Percentiles rank a stretch among this genome's conserved stretches.
Evolutionary conservation across 148 eudicot genomes (phyloP).

Genomic region (Rhododendron mucronatum): DNA sequence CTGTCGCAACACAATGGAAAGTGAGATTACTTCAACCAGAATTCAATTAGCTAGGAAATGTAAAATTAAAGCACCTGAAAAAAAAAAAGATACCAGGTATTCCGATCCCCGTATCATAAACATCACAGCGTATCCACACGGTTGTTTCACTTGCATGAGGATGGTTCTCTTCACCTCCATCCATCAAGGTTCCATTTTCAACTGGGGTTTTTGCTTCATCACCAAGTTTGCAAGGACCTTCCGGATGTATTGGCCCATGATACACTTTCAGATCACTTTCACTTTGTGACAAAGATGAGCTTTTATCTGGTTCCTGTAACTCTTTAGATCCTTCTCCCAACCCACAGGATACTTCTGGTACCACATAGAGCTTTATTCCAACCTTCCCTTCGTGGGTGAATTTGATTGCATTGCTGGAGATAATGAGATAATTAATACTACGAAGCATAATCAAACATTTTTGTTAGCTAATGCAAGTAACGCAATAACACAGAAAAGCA

Average conservation of each 20-base stretch:
- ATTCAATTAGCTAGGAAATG: not conserved
- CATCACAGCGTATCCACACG: constrained; percentile 93
- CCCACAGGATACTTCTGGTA: constrained; percentile 35
- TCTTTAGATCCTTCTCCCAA: constrained; percentile 27
- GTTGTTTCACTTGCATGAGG: constrained; percentile 26
- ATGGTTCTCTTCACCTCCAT: constrained; percentile 27
- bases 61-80: not conserved
- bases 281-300: not conserved
- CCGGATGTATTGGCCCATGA: not conserved
- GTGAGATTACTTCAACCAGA: not conserved
- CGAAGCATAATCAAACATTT: not conserved
- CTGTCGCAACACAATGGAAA: constrained; percentile 38
- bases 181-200: constrained; percentile 24
- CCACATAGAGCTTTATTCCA: constrained; percentile 71
- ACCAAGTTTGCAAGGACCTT: not conserved
- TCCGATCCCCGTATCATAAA: constrained; percentile 92
- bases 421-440: not conserved
- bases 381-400: constrained; percentile 96
- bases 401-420: constrained; percentile 84
- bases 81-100: constrained; percentile 58
- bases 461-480: not conserved
- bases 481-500: not conserved
- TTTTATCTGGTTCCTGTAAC: not conserved
- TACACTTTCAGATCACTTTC: not conserved
- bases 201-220: constrained; percentile 30